A percentile compares a stretch with the other conserved stretches of the same genome.
These are phyloP conservation scores for Dendryphion nanum DNA, from an alignment of 2,329 filamentous ascomycete species.

Conservation along the genomic window DNA sequence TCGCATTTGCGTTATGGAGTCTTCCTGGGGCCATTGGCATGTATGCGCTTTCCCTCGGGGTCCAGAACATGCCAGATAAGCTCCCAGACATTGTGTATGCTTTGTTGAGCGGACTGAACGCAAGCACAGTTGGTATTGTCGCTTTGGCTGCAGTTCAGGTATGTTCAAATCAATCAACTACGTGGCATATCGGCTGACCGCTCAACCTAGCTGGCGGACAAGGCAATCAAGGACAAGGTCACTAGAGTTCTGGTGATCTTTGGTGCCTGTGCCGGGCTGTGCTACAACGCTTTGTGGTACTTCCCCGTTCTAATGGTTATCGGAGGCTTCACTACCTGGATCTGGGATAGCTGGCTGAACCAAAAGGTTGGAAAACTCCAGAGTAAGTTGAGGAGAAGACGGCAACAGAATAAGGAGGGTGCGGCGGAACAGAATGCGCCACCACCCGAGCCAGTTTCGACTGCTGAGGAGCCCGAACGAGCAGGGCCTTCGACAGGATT, in stretches of 20 bases:
- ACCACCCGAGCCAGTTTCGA: too few species aligned
- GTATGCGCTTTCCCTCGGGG: conserved; percentile 65
- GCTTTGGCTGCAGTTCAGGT: conserved; percentile 63
- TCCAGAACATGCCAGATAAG: conserved; percentile 57
- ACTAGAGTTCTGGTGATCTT: conserved; percentile 65
- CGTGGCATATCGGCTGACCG: background rate
- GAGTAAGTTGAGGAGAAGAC: conserved; percentile 18
- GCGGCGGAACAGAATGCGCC: conserved; percentile 17
- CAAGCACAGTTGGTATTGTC: conserved; percentile 70
- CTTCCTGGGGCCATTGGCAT: conserved; percentile 70
- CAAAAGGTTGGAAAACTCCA: conserved; percentile 35
- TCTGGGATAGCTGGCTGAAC: conserved; percentile 59
- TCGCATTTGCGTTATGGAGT: conserved; percentile 65
- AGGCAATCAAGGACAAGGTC: conserved; percentile 64
- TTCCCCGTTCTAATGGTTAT: conserved; percentile 64
- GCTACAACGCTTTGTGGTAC: conserved; percentile 74
- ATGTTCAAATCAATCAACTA: background rate
- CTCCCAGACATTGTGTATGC: conserved; percentile 66
- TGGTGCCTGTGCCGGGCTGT: conserved; percentile 61
- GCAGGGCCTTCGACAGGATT: background rate
- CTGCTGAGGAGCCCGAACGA: conserved; percentile 6
- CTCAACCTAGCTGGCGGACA: conserved; percentile 56
- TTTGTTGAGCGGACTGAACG: conserved; percentile 68
- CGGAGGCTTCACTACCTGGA: conserved; percentile 53
- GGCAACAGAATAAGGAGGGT: conserved; percentile 13